Conservation (phyloP, 257 asterid species). For the Leptodermis oblonga region DNA sequence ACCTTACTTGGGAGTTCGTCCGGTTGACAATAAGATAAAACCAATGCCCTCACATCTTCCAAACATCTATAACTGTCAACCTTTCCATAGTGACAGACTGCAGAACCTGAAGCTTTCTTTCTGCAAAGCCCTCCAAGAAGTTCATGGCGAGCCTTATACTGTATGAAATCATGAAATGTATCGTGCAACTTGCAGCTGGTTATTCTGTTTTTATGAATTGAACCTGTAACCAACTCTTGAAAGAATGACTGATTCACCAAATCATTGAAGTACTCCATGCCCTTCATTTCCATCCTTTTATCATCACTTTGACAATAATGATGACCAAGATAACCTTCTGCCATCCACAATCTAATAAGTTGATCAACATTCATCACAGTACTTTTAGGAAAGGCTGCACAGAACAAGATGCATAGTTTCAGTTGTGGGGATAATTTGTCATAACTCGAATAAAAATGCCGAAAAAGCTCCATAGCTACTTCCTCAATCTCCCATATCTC, state of each 20-base stretch:
- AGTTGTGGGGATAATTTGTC: neutral
- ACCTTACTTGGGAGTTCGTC: neutral
- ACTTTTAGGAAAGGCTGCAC: neutral
- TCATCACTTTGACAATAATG: neutral
- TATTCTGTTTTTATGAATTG: neutral
- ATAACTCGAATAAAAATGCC: neutral
- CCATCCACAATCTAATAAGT: conserved; percentile 1
- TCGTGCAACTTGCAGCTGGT: neutral
- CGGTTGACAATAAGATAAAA: neutral
- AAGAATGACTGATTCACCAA: neutral
- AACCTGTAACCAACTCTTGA: neutral
- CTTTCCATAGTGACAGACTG: too few relatives aligned
- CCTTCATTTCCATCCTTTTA: neutral
- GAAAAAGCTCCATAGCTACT: neutral
- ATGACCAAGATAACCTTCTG: neutral
- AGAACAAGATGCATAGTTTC: conserved; percentile 3
- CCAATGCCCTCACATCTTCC: neutral
- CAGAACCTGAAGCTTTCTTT: neutral
- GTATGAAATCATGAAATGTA: neutral
- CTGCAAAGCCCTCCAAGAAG: neutral
- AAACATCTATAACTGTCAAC: neutral
- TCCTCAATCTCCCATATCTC: neutral
- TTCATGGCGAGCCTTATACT: neutral
- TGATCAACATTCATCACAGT: neutral
- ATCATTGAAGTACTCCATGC: neutral